Evolutionary conservation across 1,284 basidiomycete species (phyloP), one percentile per base, ranked within the genome.

Genomic region (Trametes polyzona): DNA sequence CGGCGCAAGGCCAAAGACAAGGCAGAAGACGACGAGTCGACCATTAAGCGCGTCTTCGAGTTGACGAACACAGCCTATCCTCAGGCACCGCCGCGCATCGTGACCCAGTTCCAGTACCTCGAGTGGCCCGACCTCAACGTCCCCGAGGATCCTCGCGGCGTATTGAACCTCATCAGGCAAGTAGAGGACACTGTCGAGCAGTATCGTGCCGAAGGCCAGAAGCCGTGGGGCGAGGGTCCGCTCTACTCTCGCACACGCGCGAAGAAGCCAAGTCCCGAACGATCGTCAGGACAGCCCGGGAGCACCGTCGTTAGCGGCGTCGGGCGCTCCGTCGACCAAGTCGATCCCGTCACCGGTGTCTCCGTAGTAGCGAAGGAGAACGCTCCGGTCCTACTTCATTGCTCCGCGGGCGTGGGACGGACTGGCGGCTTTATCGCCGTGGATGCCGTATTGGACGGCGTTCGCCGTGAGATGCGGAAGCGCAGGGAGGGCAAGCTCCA

Each of bases 81-180:
- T 0, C 73, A 79, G 14, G 76, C 81, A 12, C 77, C 81, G 0
- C 78, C 86, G 1, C 79, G 92, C 16, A 79, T 75, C 57, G 77
- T 93, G 12, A 81, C 85, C 1, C 95, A 97, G 67, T 76, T 96
- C 43, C 95, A 98, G 71, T 96, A 93, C 67, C 80, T 95, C 46
- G 87, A 88, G 29, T 98, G 95, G 95, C 93, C 94, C 2, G 95
- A 98, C 68, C 90, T 96, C 76, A 95, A 95, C 69, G 93, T 97
- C 2, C 95, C 95, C 1, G 86, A 90, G 9, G 85, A 92, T 55
- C 87, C 94, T 0, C 76, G 82, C 4, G 87, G 88, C 3, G 75
- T 97, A 24, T 73, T 96, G 39, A 76, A 81, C 4, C 79, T 97
- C 30, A 83, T 96, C 62, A 71, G 73, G 29, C 78, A 84, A 53